A percentile compares a stretch with the other conserved stretches of the same genome.
Evolutionary conservation across 768 basidiomycete species (phyloP).

Genomic region (Leccinum fibrillosum): DNA sequence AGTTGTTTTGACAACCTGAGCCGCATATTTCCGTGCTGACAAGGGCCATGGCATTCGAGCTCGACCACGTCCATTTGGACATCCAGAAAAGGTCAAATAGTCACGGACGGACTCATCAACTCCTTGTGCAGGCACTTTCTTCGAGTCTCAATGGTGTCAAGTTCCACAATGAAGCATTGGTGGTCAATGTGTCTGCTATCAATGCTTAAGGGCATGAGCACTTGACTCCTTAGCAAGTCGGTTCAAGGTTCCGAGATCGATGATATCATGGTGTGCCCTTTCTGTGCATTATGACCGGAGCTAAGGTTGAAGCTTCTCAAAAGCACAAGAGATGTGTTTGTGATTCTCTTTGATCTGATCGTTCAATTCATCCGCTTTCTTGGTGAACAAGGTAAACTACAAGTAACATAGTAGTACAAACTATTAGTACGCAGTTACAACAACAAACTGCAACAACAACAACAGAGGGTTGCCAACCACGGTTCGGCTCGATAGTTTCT

Average conservation of each 20-base stretch:
- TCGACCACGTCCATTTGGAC: constrained; percentile 32
- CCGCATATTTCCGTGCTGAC: too few species aligned
- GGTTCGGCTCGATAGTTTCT: constrained; percentile 9
- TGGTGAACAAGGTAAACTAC: not conserved
- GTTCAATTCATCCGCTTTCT: not conserved
- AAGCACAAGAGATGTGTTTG: too few species aligned
- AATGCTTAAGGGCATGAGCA: constrained; percentile 42
- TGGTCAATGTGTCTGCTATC: constrained; percentile 41
- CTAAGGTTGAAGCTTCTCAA: too few species aligned
- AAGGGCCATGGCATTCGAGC: constrained; percentile 20
- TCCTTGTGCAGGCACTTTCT: constrained; percentile 36
- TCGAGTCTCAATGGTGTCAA: constrained; percentile 45
- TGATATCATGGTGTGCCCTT: constrained; percentile 50
- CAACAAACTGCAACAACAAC: not conserved
- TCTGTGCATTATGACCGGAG: constrained; percentile 36
- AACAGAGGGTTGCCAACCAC: not conserved
- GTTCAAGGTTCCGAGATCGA: constrained; percentile 34
- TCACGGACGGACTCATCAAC: constrained; percentile 33
- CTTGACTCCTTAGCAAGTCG: constrained; percentile 11
- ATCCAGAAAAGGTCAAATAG: constrained; percentile 28
- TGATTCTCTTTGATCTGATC: too few species aligned
- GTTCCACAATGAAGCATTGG: constrained; percentile 41
- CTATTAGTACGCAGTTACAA: not conserved
- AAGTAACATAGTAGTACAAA: not conserved
- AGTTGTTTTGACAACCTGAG: too few species aligned